Evolutionary conservation across 2,329 filamentous ascomycete species (phyloP).

Genomic region (Beauveria sp.): DNA sequence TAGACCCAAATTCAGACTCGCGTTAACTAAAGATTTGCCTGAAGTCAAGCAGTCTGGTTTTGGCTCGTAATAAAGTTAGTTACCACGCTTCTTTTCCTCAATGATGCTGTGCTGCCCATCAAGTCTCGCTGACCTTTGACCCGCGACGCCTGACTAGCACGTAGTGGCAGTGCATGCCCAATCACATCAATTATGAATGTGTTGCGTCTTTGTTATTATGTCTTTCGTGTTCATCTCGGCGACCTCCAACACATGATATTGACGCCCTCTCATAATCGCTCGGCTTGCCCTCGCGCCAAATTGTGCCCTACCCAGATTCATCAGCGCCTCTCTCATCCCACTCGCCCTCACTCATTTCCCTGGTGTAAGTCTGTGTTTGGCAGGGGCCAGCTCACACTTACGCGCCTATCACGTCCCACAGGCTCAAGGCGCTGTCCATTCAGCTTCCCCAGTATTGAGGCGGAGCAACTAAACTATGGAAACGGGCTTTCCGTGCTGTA

Average conservation of each 20-base stretch:
- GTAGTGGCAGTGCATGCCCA: background rate
- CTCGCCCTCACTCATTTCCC: background rate
- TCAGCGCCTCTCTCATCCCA: too few species aligned
- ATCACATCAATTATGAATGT: background rate
- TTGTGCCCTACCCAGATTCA: too few species aligned
- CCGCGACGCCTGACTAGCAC: background rate
- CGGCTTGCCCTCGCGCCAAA: too few species aligned
- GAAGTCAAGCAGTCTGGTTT: too few species aligned
- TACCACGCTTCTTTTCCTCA: background rate
- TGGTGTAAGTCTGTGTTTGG: background rate
- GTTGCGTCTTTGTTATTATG: too few species aligned
- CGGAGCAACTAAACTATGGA: background rate
- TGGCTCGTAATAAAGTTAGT: too few species aligned
- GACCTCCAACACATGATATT: background rate
- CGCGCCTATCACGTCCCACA: background rate
- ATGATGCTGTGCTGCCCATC: background rate
- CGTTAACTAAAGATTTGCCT: background rate
- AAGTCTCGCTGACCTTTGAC: background rate
- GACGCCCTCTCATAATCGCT: too few species aligned
- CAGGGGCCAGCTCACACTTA: background rate
- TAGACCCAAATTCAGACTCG: background rate
- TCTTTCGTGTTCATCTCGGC: background rate
- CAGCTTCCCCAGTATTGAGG: background rate
- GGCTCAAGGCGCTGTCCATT: background rate
- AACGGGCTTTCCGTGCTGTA: background rate